Conservation (phyloP, 306 rosid species). For the Alnus glutinosa region DNA sequence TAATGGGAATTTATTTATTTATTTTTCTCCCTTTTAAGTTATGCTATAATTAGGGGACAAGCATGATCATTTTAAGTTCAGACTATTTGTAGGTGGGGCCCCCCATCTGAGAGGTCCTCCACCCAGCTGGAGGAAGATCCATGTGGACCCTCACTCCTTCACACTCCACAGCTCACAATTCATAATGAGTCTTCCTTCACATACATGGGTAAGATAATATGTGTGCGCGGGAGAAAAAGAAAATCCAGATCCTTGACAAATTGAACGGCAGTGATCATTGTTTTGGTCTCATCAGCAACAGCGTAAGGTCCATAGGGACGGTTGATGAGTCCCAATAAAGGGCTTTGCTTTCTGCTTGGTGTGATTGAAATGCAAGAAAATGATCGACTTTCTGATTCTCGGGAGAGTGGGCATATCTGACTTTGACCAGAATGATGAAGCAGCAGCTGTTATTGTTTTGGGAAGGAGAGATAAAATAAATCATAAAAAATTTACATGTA, state of each 20-base stretch:
- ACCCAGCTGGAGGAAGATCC: slow-evolving; percentile 58
- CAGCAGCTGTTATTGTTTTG: slow-evolving; percentile 29
- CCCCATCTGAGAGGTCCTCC: slow-evolving; percentile 12
- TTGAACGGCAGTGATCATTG: slow-evolving; percentile 17
- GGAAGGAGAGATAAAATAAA: background rate
- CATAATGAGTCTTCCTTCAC: slow-evolving; percentile 9
- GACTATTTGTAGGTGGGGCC: slow-evolving; percentile 34
- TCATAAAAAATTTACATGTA: background rate
- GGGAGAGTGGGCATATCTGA: slow-evolving; percentile 55
- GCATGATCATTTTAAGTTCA: slow-evolving; percentile 45
- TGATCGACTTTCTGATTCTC: slow-evolving; percentile 44
- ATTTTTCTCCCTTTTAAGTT: background rate
- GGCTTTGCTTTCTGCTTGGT: slow-evolving; percentile 28
- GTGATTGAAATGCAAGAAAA: slow-evolving; percentile 39
- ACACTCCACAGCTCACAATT: slow-evolving; percentile 17
- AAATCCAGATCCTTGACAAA: background rate
- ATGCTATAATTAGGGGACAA: slow-evolving; percentile 44
- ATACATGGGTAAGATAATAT: background rate
- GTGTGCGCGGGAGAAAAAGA: background rate
- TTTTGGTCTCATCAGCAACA: slow-evolving; percentile 25
- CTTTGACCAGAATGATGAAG: slow-evolving; percentile 57
- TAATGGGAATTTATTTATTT: slow-evolving; percentile 14
- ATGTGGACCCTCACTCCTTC: slow-evolving; percentile 46
- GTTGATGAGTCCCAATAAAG: slow-evolving; percentile 77
- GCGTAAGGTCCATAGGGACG: slow-evolving; percentile 25